phyloP scores from a whole-genome alignment of 2,329 filamentous ascomycete genomes.

The Cercospora sp. region DNA sequence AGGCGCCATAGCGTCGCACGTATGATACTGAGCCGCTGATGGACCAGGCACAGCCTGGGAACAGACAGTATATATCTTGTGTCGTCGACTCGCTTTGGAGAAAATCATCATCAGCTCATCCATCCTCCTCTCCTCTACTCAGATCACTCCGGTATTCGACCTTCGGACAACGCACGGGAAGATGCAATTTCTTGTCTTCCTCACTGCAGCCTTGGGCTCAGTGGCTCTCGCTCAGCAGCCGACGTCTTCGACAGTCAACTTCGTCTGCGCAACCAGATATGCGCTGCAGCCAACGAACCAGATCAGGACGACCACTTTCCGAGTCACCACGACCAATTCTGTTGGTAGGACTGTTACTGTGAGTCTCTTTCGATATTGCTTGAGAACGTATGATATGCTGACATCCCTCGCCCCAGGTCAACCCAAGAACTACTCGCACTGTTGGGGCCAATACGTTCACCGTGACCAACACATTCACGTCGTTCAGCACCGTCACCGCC shows the following conservation, averaged over 20 bases:
- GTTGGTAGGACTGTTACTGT: slow-evolving; percentile 3
- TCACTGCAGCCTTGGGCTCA: slow-evolving; percentile 7
- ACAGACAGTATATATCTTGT: slow-evolving; percentile 5
- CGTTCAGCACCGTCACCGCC: slow-evolving; percentile 5
- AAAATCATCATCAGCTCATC: slow-evolving; percentile 12
- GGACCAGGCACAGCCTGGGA: neutral
- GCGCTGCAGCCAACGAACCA: neutral
- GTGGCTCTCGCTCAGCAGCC: slow-evolving; percentile 7
- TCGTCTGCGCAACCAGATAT: slow-evolving; percentile 9
- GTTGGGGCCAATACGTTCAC: slow-evolving; percentile 1
- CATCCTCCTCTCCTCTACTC: neutral
- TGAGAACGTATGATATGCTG: neutral
- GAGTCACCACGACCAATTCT: slow-evolving; percentile 5
- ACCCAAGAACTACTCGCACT: neutral
- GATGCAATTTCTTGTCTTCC: slow-evolving; percentile 11
- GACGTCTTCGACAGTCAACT: slow-evolving; percentile 8
- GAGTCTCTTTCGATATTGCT: neutral
- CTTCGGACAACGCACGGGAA: neutral
- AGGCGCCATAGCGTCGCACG: neutral
- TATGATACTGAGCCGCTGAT: neutral
- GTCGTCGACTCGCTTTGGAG: neutral
- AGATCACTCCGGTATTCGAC: neutral
- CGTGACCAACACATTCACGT: slow-evolving; percentile 12
- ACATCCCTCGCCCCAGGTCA: neutral
- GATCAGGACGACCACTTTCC: slow-evolving; percentile 10